phyloP scores from a whole-genome alignment of 345 rosid genomes.

The Lumnitzera racemosa region DNA sequence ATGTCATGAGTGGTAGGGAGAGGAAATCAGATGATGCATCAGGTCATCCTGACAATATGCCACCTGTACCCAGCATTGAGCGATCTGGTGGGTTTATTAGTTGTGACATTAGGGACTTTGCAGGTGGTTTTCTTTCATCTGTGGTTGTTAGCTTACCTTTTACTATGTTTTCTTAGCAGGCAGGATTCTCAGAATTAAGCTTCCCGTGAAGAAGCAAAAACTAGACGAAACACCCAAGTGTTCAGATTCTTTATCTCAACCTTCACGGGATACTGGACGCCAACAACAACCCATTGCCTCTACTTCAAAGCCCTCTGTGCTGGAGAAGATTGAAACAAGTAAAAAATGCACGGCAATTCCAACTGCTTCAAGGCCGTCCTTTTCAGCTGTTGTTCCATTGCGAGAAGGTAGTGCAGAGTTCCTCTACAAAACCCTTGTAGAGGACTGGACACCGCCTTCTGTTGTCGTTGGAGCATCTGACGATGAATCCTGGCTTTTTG shows the following conservation, averaged over 20 bases:
- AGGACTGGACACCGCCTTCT: constrained; percentile 38
- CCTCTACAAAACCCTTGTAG: constrained; percentile 23
- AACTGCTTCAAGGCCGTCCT: not conserved
- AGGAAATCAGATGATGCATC: constrained; percentile 17
- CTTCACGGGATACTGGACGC: no score
- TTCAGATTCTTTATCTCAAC: constrained; percentile 5
- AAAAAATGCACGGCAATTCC: no score
- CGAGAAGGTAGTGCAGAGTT: constrained; percentile 8
- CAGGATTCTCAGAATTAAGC: constrained; percentile 37
- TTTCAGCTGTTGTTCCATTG: not conserved
- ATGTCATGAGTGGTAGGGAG: constrained; percentile 34
- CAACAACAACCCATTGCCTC: no score
- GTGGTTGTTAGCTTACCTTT: not conserved
- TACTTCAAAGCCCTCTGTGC: no score
- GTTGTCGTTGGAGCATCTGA: constrained; percentile 7
- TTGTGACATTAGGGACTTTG: not conserved
- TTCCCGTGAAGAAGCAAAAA: constrained; percentile 18
- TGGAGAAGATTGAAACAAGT: no score
- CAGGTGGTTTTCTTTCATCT: not conserved
- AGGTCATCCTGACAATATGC: not conserved
- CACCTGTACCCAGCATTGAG: constrained; percentile 15
- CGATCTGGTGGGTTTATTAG: constrained; percentile 22
- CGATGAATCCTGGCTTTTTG: constrained; percentile 53
- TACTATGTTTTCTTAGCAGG: constrained; percentile 22
- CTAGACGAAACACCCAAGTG: constrained; percentile 8